These are phyloP conservation scores for Kwoniella mangroviensis DNA, from an alignment of 768 basidiomycete genomes.

Conservation along the genomic window DNA sequence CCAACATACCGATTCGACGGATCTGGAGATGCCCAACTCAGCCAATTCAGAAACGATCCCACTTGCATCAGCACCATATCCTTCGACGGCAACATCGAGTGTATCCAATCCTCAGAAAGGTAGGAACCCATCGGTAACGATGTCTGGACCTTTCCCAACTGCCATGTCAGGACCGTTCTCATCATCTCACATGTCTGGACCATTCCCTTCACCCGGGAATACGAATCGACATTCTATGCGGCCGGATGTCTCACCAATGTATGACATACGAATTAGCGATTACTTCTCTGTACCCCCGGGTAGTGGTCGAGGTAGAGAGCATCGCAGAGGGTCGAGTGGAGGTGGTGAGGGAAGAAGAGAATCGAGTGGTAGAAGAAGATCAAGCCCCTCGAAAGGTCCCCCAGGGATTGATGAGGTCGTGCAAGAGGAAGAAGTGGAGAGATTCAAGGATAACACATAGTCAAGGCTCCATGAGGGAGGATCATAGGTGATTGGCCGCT, in stretches of 20 bases:
- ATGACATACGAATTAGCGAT: slow-evolving; percentile 43
- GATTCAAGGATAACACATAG: not conserved
- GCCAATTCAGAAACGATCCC: slow-evolving; percentile 8
- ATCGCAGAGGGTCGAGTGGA: not conserved
- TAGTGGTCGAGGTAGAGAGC: slow-evolving; percentile 5
- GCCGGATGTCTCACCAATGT: slow-evolving; percentile 43
- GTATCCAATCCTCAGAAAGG: not conserved
- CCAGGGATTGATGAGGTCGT: slow-evolving; percentile 8
- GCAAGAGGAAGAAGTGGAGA: slow-evolving; percentile 1
- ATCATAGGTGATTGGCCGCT: too few relatives aligned
- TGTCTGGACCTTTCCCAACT: not conserved
- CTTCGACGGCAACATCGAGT: not conserved
- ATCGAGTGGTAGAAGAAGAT: slow-evolving; percentile 12
- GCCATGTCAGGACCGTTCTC: slow-evolving; percentile 50
- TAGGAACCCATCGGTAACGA: not conserved
- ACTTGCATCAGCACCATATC: slow-evolving; percentile 15
- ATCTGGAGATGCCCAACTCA: slow-evolving; percentile 3
- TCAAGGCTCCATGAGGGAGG: too few relatives aligned
- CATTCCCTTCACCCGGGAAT: slow-evolving; percentile 19
- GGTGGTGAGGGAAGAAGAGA: slow-evolving; percentile 15
- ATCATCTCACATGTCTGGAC: slow-evolving; percentile 18
- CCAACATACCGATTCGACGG: slow-evolving; percentile 1
- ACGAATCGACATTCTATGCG: slow-evolving; percentile 23
- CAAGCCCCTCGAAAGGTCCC: slow-evolving; percentile 14
- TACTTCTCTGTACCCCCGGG: slow-evolving; percentile 33